These are phyloP conservation scores for Pseudocercospora eumusae DNA, from an alignment of 2,329 filamentous ascomycete species.

Conservation along the genomic window DNA sequence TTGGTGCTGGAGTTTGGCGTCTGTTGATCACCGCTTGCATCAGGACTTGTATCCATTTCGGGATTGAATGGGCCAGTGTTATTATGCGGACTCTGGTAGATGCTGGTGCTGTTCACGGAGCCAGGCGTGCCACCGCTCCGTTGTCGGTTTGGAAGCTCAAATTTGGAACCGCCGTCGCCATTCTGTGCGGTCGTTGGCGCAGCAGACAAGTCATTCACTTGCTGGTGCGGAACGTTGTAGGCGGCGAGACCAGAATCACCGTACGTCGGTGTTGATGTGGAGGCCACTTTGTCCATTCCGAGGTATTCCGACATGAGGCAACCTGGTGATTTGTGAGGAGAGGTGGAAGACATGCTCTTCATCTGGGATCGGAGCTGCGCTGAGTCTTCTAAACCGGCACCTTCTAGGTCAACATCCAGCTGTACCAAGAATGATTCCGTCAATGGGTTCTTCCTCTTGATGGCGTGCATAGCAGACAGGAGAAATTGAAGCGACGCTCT, in stretches of 20 bases:
- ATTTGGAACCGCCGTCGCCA: constrained; percentile 15
- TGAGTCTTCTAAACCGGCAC: constrained; percentile 58
- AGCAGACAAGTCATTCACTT: not conserved
- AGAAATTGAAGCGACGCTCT: constrained; percentile 85
- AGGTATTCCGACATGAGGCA: constrained; percentile 26
- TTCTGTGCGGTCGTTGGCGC: constrained; percentile 2
- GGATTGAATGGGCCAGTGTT: constrained; percentile 15
- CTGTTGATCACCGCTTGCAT: constrained; percentile 33
- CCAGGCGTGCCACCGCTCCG: constrained; percentile 28
- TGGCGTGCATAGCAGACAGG: constrained; percentile 82
- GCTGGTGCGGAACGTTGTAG: constrained; percentile 27
- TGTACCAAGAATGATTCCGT: constrained; percentile 95
- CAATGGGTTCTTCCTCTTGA: constrained; percentile 84
- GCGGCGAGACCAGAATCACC: constrained; percentile 31
- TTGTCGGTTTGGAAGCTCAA: constrained; percentile 34
- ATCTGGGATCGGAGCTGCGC: constrained; percentile 28
- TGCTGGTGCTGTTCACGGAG: constrained; percentile 21
- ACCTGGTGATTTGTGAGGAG: constrained; percentile 18
- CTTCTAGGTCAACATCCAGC: constrained; percentile 86
- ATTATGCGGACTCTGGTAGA: constrained; percentile 30
- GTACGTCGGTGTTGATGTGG: constrained; percentile 20
- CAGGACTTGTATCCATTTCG: constrained; percentile 38
- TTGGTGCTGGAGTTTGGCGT: constrained; percentile 34
- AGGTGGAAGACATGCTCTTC: constrained; percentile 11
- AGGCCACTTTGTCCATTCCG: constrained; percentile 13